phyloP scores from a whole-genome alignment of 345 rosid genomes.

The Garcia nutans region DNA sequence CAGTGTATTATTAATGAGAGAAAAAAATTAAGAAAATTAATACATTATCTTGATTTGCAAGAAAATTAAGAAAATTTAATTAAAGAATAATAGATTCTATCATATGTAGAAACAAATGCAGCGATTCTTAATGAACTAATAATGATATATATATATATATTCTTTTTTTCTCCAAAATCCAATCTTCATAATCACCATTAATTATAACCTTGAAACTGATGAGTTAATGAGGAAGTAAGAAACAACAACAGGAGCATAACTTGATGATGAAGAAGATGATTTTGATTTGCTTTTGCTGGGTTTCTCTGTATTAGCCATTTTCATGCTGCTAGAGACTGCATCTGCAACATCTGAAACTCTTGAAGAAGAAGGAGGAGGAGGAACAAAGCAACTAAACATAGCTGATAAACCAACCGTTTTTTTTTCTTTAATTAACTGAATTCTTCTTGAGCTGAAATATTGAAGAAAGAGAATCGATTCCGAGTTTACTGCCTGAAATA shows the following conservation, averaged over 20 bases:
- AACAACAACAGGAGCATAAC: not conserved
- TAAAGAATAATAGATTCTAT: no score
- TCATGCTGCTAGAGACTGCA: not conserved
- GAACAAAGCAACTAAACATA: conserved; percentile 12
- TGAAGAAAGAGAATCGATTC: no score
- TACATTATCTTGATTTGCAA: no score
- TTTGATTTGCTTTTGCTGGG: not conserved
- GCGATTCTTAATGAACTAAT: no score
- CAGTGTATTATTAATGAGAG: no score
- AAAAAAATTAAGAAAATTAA: no score
- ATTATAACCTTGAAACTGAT: not conserved
- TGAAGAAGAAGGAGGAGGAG: not conserved
- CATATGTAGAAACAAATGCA: no score
- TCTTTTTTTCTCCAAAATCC: not conserved
- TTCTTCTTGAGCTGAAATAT: not conserved
- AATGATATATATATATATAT: no score
- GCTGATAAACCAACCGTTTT: conserved; percentile 13
- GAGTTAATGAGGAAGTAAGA: not conserved
- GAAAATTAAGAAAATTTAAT: no score
- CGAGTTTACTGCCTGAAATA: no score
- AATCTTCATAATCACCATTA: not conserved
- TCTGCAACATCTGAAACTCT: not conserved
- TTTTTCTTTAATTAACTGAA: no score
- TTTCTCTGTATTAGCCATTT: not conserved
- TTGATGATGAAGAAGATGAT: not conserved